Base-by-base conservation (phyloP, 177 flowering plant genomes). In the Vitis hybrid region DNA sequence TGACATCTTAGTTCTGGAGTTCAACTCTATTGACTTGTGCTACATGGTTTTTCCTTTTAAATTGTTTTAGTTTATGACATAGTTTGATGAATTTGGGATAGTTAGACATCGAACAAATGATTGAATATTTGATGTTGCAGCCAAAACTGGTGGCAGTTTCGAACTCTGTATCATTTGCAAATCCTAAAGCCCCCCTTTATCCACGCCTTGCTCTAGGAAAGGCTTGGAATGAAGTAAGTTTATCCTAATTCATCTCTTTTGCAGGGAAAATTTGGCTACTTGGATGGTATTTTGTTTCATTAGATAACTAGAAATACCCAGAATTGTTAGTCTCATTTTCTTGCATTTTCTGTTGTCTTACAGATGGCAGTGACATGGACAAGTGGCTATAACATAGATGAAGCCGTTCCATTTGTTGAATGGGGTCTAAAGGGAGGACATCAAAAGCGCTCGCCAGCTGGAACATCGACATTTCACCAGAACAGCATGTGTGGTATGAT, bases 361-460 rank as follows among this genome's bases (percentile, higher is more conserved):
- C 78, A 92, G 97, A 91, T 92, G 92, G 89, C 96, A 4, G 84
- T 93, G n/a, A 91, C 98, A 14, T 91, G 98, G 98, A 91, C 98
- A 31, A 93, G 98, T 73, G 98, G 90, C 18, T 93, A 93, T 59
- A 71, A 83, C 77, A 80, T 86, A 31, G 71, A 64, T 69, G 94
- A 90, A 75, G 97, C 97, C 12, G 74, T 77, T 66, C 90, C 98
- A 53, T 82, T 91, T 56, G 90, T 91, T 17, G 85, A 88, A 64
- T 90, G 92, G 95, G 92, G 90, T 11, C 52, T 66, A 24, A 71
- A 70, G 53, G 89, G 87, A 53, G 77, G 71, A 22, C 0, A 4
- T 4, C 71, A 54, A 44, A 57, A 1, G 2, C 87, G 66, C 3
- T 80, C 92, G 7, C 91, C 94, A 1, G 95, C 98, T n/a, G 98